Evolutionary conservation across 345 rosid genomes (phyloP), one percentile per base, ranked within the genome.

Genomic region (Anacardium occidentale): DNA sequence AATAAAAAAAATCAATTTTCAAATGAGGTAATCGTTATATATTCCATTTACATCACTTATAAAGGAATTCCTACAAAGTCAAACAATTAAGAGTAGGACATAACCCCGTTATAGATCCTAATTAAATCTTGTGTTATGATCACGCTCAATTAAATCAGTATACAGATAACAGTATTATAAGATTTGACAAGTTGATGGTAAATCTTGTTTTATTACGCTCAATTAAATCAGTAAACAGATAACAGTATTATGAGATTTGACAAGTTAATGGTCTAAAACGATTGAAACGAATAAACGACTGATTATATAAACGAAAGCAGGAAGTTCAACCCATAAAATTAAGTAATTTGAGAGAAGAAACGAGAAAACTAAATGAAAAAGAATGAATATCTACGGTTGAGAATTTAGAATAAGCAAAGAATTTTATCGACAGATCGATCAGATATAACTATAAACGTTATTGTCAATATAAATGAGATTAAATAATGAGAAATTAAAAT

Each of bases 381-480:
- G 3, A 25, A 25, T 25, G 3, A 58, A 66, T 18, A 26, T 17
- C 57, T 66, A 50, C 9, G 21, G 63, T 53, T 56, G 20, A 24
- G 32, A 44, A 40, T 40, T 17, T 21, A 56, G n/a, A 40, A 42
- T 42, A 42, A 15, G 63, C 52, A 45, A 9, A 55, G 7, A 55
- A 20, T 10, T 56, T 6, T 1, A 44, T 15, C n/a, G 34, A 29
- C 40, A 56, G 72, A 69, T 69, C 72, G 29, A 45, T 47, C 74
- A 48, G 57, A 44, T 44, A 26, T 45, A 9, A 22, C 56, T 25
- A 45, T 25, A 17, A 47, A 45, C 29, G 44, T 14, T 42, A 13
- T 22, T 42, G 13, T 56, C 50, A 3, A 20, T 7, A 45, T 18
- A n/a, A 70, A 58, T 70, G 74, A 45, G 29, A 70, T 70, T 26